Percentiles rank a stretch among this genome's conserved stretches.
phyloP scores from a whole-genome alignment of 371 early-diverging fungal species.

The Mucor indicus region DNA sequence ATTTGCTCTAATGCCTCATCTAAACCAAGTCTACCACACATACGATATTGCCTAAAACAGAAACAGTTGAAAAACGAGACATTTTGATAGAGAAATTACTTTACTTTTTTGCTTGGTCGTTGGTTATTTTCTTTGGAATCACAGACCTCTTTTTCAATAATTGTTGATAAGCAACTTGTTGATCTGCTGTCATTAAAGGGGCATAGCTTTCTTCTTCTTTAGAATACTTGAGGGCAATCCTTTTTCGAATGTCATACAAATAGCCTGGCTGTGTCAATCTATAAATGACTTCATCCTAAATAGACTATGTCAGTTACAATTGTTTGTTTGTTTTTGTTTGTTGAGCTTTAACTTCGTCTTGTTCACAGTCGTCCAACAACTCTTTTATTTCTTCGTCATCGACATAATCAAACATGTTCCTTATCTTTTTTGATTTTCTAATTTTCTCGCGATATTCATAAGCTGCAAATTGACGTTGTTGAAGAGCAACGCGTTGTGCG shows the following conservation, averaged over 20 bases:
- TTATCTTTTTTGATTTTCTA: slow-evolving; percentile 67
- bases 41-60: slow-evolving; percentile 58
- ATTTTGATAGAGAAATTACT: not conserved
- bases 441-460: slow-evolving; percentile 72
- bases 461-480: slow-evolving; percentile 80
- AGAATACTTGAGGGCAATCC: slow-evolving; percentile 59
- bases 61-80: not conserved
- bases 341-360: slow-evolving; percentile 65
- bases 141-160: slow-evolving; percentile 74
- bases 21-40: slow-evolving; percentile 70
- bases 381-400: slow-evolving; percentile 78
- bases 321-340: too few relatives aligned
- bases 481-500: slow-evolving; percentile 80
- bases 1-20: slow-evolving; percentile 88
- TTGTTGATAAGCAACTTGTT: slow-evolving; percentile 77
- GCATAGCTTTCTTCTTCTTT: slow-evolving; percentile 30
- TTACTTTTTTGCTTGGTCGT: slow-evolving; percentile 72
- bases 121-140: slow-evolving; percentile 71
- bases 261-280: slow-evolving; percentile 71
- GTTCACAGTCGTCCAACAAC: slow-evolving; percentile 68
- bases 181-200: slow-evolving; percentile 66
- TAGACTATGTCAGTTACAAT: not conserved
- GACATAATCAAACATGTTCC: slow-evolving; percentile 69
- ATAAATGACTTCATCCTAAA: slow-evolving; percentile 68
- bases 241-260: slow-evolving; percentile 62